Evolutionary conservation across 2,329 filamentous ascomycete genomes (phyloP).

Genomic region (Aspergillus sp.): DNA sequence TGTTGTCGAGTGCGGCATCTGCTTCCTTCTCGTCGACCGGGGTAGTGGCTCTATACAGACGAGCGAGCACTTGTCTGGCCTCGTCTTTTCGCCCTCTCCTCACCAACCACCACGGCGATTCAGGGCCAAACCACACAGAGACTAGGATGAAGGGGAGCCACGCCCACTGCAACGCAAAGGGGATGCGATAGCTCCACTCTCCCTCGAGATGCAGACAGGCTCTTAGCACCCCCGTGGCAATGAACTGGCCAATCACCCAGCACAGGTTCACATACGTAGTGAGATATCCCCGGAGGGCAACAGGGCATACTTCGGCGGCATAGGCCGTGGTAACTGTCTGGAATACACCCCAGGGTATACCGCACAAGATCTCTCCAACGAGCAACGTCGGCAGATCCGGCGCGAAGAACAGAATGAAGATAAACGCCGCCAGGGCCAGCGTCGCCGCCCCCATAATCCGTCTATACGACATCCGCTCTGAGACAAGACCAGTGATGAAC

Average conservation of each 20-base stretch:
- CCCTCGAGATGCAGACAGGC: constrained; percentile 41
- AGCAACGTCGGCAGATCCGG: constrained; percentile 43
- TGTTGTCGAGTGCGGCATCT: neutral
- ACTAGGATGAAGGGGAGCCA: constrained; percentile 49
- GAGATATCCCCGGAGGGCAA: constrained; percentile 38
- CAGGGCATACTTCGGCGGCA: constrained; percentile 43
- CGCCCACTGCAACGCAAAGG: constrained; percentile 51
- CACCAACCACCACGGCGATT: constrained; percentile 51
- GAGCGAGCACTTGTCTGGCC: constrained; percentile 39
- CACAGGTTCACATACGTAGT: constrained; percentile 44
- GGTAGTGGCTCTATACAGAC: constrained; percentile 29
- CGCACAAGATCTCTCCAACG: constrained; percentile 48
- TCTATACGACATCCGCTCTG: constrained; percentile 41
- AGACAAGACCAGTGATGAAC: constrained; percentile 22
- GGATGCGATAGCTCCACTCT: constrained; percentile 51
- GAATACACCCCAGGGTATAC: constrained; percentile 50
- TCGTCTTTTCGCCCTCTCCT: constrained; percentile 42
- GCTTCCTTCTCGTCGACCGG: constrained; percentile 25
- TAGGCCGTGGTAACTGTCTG: constrained; percentile 46
- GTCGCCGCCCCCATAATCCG: constrained; percentile 45
- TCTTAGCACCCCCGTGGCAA: constrained; percentile 48
- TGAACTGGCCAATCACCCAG: constrained; percentile 47
- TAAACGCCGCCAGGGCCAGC: constrained; percentile 23
- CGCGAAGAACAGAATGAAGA: constrained; percentile 50
- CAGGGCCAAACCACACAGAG: constrained; percentile 44